These are phyloP conservation scores for Nakaseomyces kungkrabaensis DNA, from an alignment of 1,139 yeast species.

Conservation along the genomic window DNA sequence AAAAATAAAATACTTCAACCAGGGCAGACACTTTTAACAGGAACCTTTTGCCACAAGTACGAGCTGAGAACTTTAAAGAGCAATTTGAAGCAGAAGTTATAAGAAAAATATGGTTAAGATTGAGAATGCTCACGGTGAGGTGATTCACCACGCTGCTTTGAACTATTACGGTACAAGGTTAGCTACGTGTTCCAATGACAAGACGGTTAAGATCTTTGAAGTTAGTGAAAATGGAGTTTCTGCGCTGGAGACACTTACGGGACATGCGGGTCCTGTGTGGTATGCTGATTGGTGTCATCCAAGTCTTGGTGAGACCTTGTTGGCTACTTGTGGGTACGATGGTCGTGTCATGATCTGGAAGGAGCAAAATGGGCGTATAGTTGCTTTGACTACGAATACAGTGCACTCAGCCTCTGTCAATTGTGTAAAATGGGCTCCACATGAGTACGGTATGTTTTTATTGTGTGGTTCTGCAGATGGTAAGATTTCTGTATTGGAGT, in stretches of 20 bases:
- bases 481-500: slow-evolving; percentile 78
- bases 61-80: too few species aligned
- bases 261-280: slow-evolving; percentile 99
- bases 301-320: slow-evolving; percentile 78
- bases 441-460: slow-evolving; percentile 87
- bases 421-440: slow-evolving; percentile 95
- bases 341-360: slow-evolving; percentile 94
- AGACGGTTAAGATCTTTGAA: slow-evolving; percentile 85
- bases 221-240: slow-evolving; percentile 62
- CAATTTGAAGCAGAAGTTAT: neutral
- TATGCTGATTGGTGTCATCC: slow-evolving; percentile 99
- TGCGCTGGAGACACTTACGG: slow-evolving; percentile 66
- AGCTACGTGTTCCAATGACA: slow-evolving; percentile 93
- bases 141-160: slow-evolving; percentile 92
- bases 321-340: slow-evolving; percentile 92
- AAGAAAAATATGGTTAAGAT: slow-evolving; percentile 45
- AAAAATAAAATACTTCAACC: too few species aligned
- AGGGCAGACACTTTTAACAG: too few species aligned
- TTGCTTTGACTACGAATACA: slow-evolving; percentile 74
- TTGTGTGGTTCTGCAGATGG: slow-evolving; percentile 96
- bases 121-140: slow-evolving; percentile 75
- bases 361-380: slow-evolving; percentile 85
- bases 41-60: too few species aligned
- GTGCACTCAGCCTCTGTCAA: slow-evolving; percentile 92
- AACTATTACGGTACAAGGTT: slow-evolving; percentile 92